A percentile compares a stretch with the other conserved stretches of the same genome.
Evolutionary conservation across 1,139 yeast genomes (phyloP).

Genomic region (Debaryomyces singareniensis): DNA sequence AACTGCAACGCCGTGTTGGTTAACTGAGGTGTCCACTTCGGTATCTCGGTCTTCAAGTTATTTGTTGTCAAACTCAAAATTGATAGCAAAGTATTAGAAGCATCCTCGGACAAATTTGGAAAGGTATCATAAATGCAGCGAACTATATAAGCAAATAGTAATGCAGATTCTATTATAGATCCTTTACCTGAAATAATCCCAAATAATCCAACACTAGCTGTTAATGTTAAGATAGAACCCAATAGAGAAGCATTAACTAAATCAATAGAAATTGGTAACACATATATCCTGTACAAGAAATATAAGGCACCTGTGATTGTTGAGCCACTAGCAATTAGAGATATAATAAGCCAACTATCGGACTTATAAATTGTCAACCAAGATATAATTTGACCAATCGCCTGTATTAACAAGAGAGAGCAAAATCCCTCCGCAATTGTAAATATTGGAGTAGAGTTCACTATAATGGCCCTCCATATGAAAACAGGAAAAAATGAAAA

Average conservation of each 20-base stretch:
- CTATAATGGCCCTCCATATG: constrained; percentile 61
- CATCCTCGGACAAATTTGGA: constrained; percentile 65
- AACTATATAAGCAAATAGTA: constrained; percentile 84
- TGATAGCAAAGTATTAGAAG: constrained; percentile 31
- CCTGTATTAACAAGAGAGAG: constrained; percentile 81
- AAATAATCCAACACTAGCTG: constrained; percentile 67
- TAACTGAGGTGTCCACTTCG: constrained; percentile 35
- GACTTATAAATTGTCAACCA: constrained; percentile 67
- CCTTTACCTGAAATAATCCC: constrained; percentile 84
- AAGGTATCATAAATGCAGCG: constrained; percentile 88
- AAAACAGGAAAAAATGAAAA: constrained; percentile 15
- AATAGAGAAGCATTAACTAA: constrained; percentile 73
- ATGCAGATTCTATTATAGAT: constrained; percentile 80
- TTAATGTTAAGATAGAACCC: constrained; percentile 77
- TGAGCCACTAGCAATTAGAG: constrained; percentile 68
- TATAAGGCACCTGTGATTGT: constrained; percentile 71
- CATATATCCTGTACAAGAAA: constrained; percentile 77
- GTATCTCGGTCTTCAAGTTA: constrained; percentile 33
- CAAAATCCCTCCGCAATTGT: constrained; percentile 91
- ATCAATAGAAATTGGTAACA: constrained; percentile 65
- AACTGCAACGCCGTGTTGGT: constrained; percentile 34
- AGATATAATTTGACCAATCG: constrained; percentile 75
- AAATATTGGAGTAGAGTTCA: constrained; percentile 82
- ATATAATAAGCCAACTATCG: constrained; percentile 75
- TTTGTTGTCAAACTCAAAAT: constrained; percentile 33